Percentiles rank a stretch among this genome's conserved stretches.
These are phyloP conservation scores for Penicillium sp. DNA, from an alignment of 2,329 filamentous ascomycete species.

Conservation along the genomic window DNA sequence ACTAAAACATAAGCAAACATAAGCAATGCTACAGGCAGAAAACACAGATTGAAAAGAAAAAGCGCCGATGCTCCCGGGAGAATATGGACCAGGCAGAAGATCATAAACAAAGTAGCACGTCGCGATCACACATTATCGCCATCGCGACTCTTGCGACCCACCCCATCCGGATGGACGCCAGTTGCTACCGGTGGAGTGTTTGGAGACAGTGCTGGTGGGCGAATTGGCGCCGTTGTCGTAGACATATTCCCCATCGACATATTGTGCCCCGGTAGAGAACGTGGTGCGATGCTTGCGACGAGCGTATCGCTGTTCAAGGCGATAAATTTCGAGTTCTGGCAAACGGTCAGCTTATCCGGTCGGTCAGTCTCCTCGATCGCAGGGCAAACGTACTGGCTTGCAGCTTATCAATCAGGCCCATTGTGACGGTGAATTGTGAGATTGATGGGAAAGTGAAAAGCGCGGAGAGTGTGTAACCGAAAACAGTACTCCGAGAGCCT, in stretches of 20 bases:
- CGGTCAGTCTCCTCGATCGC: background rate
- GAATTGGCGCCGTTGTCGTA: slow-evolving; percentile 53
- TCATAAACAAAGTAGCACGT: slow-evolving; percentile 4
- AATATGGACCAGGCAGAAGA: slow-evolving; percentile 2
- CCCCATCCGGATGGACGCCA: slow-evolving; percentile 34
- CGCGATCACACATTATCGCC: slow-evolving; percentile 20
- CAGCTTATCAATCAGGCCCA: slow-evolving; percentile 52
- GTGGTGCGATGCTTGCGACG: slow-evolving; percentile 85
- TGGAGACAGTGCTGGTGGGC: slow-evolving; percentile 39
- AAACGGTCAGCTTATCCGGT: slow-evolving; percentile 47
- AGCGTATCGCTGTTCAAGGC: slow-evolving; percentile 92
- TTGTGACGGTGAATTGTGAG: slow-evolving; percentile 27
- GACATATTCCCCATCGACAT: slow-evolving; percentile 94
- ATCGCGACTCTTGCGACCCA: slow-evolving; percentile 30
- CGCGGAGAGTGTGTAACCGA: too few species aligned
- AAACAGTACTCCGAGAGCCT: too few species aligned
- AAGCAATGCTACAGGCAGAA: slow-evolving; percentile 7
- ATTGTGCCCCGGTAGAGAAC: slow-evolving; percentile 83
- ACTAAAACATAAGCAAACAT: slow-evolving; percentile 7
- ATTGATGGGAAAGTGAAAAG: too few species aligned
- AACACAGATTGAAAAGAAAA: slow-evolving; percentile 1
- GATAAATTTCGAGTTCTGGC: slow-evolving; percentile 84
- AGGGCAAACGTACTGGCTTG: slow-evolving; percentile 47
- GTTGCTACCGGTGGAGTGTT: slow-evolving; percentile 37
- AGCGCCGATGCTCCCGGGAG: slow-evolving; percentile 9